Evolutionary conservation across 202 grass and related monocot species (phyloP), one percentile per base, ranked within the genome.

Genomic region (Cymbopogon flexuosus): DNA sequence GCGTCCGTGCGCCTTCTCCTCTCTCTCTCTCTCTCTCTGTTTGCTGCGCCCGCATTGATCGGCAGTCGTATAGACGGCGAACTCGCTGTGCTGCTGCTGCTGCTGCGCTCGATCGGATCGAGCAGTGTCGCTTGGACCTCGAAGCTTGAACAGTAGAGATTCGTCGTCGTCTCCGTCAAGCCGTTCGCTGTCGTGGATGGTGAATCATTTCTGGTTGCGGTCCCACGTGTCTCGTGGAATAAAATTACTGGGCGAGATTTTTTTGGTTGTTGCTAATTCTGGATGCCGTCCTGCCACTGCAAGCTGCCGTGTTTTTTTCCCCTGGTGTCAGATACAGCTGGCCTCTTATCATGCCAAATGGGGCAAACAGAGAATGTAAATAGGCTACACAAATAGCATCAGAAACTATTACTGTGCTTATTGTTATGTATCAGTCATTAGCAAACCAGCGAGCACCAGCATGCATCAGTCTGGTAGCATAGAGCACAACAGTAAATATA

Each of bases 1-100:
- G 79, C 49, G 78, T 13, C 85, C 88, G 86, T 87, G 79, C 49
- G 77, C 22, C 57, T 4, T 27, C 58, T 30, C 58, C 58, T 10
- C 58, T 14, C n/a, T 8, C 6, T 21, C 18, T 10, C 62, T n/a
- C 56, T 10, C 16, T 8, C 31, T 42, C 45, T 3, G 37, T 62
- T 18, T 35, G 24, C 49, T 46, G 45, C 14, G 46, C 6, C 79
- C 10, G 24, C 87, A 79, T 71, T 59, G 64, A 56, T 85, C 37
- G 21, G 14, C 10, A 72, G 8, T 46, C 14, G 21, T 0, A n/a
- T 58, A 58, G 19, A 58, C 10, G 54, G 54, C 19, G 29, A 33
- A 57, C 57, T 60, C 73, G 8, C 13, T 14, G 40, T 19, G 19
- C 24, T 51, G 45, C 19, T 18, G 29, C 21, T 62, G 45, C 11